Evolutionary conservation across 2,329 filamentous ascomycete genomes (phyloP).

Genomic region (Phialophora verrucosa): DNA sequence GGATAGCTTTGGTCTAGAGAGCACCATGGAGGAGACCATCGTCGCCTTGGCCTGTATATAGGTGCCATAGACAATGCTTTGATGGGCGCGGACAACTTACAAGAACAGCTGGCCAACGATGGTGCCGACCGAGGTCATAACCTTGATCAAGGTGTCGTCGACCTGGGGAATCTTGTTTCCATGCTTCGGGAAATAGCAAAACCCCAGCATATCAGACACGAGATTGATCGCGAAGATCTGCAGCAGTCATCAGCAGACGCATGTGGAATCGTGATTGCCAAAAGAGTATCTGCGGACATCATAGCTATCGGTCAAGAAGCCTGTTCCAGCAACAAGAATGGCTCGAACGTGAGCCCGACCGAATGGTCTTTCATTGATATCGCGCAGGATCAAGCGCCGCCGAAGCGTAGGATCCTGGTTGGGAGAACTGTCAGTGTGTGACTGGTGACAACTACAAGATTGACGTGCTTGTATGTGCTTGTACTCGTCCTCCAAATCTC

Average conservation of each 20-base stretch:
- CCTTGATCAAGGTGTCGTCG: conserved; percentile 82
- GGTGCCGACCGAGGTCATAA: conserved; percentile 80
- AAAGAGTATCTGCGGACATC: conserved; percentile 46
- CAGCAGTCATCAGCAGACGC: background rate
- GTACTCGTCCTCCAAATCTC: conserved; percentile 19
- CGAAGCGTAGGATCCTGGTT: conserved; percentile 22
- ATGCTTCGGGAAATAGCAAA: conserved; percentile 73
- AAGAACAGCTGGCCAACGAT: conserved; percentile 74
- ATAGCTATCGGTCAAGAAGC: conserved; percentile 88
- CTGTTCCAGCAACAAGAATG: conserved; percentile 77
- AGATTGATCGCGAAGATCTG: conserved; percentile 25
- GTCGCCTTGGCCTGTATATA: background rate
- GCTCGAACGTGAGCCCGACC: conserved; percentile 79
- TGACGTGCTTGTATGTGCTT: conserved; percentile 17
- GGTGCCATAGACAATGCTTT: background rate
- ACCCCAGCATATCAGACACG: conserved; percentile 52
- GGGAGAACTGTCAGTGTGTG: background rate
- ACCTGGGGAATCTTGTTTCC: conserved; percentile 62
- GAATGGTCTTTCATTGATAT: conserved; percentile 25
- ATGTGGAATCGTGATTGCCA: background rate
- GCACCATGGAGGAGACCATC: background rate
- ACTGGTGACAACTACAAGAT: background rate
- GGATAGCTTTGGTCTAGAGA: background rate
- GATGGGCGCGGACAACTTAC: background rate
- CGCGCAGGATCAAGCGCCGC: conserved; percentile 19